phyloP scores from a whole-genome alignment of 768 basidiomycete genomes.

The Leccinum truebloodii region DNA sequence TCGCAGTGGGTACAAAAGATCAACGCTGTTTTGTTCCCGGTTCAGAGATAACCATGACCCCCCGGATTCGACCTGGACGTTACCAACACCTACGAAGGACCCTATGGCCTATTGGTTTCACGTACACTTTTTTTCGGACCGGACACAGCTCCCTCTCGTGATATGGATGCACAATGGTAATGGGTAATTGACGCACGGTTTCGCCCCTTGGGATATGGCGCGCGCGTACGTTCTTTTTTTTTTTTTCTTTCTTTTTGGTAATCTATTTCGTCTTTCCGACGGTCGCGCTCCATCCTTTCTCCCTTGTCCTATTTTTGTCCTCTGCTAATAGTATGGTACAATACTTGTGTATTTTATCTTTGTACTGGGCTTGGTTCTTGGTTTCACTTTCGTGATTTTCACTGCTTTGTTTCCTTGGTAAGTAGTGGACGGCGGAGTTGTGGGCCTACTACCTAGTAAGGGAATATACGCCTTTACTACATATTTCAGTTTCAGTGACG shows the following conservation, averaged over 20 bases:
- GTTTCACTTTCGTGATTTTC: not conserved
- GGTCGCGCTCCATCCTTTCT: not conserved
- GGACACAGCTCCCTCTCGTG: not conserved
- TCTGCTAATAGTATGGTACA: not conserved
- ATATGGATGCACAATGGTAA: not conserved
- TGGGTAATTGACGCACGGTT: not conserved
- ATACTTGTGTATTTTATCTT: not conserved
- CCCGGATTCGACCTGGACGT: not conserved
- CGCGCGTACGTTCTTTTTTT: not conserved
- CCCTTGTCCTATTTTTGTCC: not conserved
- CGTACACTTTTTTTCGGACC: not conserved
- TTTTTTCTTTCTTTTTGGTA: not conserved
- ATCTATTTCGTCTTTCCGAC: not conserved
- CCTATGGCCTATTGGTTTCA: not conserved
- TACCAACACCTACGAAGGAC: not conserved
- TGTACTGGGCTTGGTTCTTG: not conserved
- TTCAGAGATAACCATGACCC: not conserved
- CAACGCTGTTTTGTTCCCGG: constrained; percentile 17
- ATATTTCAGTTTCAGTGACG: not conserved
- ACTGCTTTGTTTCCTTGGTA: not conserved
- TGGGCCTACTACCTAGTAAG: too few relatives aligned
- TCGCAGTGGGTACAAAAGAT: constrained; percentile 44
- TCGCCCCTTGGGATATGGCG: not conserved
- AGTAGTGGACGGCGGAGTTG: not conserved
- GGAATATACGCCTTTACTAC: not conserved